These are phyloP conservation scores for Diaporthe humulicola DNA, from an alignment of 2,329 filamentous ascomycete species.

Conservation along the genomic window DNA sequence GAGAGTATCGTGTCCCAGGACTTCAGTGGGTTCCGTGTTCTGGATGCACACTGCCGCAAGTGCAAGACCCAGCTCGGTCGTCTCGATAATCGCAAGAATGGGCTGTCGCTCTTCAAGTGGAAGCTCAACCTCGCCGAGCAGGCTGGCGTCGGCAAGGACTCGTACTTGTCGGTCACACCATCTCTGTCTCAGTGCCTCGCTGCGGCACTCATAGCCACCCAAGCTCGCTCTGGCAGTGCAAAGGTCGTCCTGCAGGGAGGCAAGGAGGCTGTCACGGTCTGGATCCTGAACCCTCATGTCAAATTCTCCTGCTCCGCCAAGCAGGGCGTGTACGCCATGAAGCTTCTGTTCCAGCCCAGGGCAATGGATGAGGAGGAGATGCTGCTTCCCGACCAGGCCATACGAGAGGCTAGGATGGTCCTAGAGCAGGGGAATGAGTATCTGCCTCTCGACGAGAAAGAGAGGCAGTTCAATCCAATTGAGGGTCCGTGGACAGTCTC, in stretches of 20 bases:
- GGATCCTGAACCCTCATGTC: slow-evolving; percentile 70
- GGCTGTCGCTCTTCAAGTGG: slow-evolving; percentile 71
- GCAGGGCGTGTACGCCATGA: slow-evolving; percentile 57
- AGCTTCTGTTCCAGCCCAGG: slow-evolving; percentile 65
- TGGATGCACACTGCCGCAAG: slow-evolving; percentile 59
- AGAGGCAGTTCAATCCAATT: background rate
- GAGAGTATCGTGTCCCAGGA: slow-evolving; percentile 9
- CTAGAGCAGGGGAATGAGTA: slow-evolving; percentile 61
- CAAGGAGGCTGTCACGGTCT: slow-evolving; percentile 51
- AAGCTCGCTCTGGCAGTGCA: slow-evolving; percentile 69
- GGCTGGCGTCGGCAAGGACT: slow-evolving; percentile 42
- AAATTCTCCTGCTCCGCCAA: slow-evolving; percentile 61
- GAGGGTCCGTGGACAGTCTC: slow-evolving; percentile 35
- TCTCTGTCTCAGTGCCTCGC: slow-evolving; percentile 65
- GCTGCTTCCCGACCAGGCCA: slow-evolving; percentile 64
- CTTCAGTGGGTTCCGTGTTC: slow-evolving; percentile 35
- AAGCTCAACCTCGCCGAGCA: slow-evolving; percentile 58
- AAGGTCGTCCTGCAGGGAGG: slow-evolving; percentile 66
- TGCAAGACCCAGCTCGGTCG: slow-evolving; percentile 64
- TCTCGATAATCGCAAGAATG: slow-evolving; percentile 58
- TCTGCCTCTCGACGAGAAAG: slow-evolving; percentile 35
- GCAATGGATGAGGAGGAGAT: slow-evolving; percentile 65
- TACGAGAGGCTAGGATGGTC: slow-evolving; percentile 56
- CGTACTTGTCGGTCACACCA: slow-evolving; percentile 46
- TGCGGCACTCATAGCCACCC: slow-evolving; percentile 64